A percentile compares a stretch with the other conserved stretches of the same genome.
Conservation (phyloP, 805 yeast species). For the Candida nanaspora region DNA sequence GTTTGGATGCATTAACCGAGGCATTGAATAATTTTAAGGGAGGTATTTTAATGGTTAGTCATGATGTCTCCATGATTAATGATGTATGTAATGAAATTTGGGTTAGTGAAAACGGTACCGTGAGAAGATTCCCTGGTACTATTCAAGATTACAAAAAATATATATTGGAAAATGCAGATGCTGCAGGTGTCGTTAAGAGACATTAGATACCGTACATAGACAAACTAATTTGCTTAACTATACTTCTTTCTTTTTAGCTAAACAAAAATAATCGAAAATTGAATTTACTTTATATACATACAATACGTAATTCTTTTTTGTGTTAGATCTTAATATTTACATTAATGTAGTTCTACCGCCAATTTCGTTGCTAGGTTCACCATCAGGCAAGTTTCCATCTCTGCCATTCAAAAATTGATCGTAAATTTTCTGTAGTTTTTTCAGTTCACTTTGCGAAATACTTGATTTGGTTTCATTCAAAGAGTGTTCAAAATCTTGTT, state of each 20-base stretch:
- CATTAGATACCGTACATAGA: slow-evolving; percentile 36
- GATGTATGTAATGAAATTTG: slow-evolving; percentile 89
- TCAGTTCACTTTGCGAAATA: slow-evolving; percentile 65
- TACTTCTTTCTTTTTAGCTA: no score
- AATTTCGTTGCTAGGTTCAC: slow-evolving; percentile 67
- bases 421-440: slow-evolving; percentile 59
- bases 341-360: slow-evolving; percentile 83
- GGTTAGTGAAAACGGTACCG: slow-evolving; percentile 87
- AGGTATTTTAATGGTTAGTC: slow-evolving; percentile 96
- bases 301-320: neutral
- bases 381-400: slow-evolving; percentile 85
- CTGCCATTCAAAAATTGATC: slow-evolving; percentile 60
- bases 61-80: slow-evolving; percentile 88
- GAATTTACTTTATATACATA: neutral
- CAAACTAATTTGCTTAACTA: neutral
- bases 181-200: slow-evolving; percentile 83
- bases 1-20: slow-evolving; percentile 90
- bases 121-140: slow-evolving; percentile 69
- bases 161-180: slow-evolving; percentile 70
- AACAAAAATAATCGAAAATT: no score
- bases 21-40: slow-evolving; percentile 87
- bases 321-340: slow-evolving; percentile 28
- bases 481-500: slow-evolving; percentile 53
- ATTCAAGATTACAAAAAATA: slow-evolving; percentile 88
- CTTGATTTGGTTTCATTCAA: slow-evolving; percentile 81